Conservation (phyloP, 2,329 filamentous ascomycete genomes). For the Colletotrichum truncatum region DNA sequence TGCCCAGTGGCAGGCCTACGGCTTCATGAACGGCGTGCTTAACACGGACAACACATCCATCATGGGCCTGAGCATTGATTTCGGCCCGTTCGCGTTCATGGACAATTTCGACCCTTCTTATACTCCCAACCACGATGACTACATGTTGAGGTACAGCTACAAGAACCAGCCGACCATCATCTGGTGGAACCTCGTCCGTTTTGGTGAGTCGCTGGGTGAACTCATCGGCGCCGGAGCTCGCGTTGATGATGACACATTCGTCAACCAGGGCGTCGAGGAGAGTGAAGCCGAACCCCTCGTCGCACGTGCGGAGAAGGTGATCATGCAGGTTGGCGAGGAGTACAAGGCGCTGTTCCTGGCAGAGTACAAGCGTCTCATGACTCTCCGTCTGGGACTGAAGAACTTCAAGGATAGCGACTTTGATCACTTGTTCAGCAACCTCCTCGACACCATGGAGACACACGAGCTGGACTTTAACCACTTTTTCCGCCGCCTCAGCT, state of each 20-base stretch:
- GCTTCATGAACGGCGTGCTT: constrained; percentile 98
- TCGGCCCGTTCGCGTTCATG: constrained; percentile 96
- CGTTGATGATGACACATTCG: constrained; percentile 78
- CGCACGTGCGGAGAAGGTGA: constrained; percentile 83
- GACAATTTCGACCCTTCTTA: constrained; percentile 96
- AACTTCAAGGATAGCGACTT: constrained; percentile 78
- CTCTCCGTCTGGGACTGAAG: constrained; percentile 78
- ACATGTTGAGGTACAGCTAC: constrained; percentile 87
- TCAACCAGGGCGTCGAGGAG: constrained; percentile 75
- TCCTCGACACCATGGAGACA: constrained; percentile 83
- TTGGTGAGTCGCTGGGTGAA: constrained; percentile 90
- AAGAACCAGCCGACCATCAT: constrained; percentile 94
- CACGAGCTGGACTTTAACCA: constrained; percentile 93
- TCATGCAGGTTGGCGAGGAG: constrained; percentile 83
- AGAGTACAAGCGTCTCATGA: constrained; percentile 93
- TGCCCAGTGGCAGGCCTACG: constrained; percentile 95
- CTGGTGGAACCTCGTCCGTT: constrained; percentile 96
- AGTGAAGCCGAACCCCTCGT: constrained; percentile 76
- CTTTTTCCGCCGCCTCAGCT: constrained; percentile 84
- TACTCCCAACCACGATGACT: constrained; percentile 96
- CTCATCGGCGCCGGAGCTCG: constrained; percentile 79
- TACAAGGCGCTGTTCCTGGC: constrained; percentile 86
- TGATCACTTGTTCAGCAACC: constrained; percentile 79
- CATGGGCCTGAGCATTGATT: constrained; percentile 89
- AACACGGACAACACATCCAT: constrained; percentile 99